phyloP scores from a whole-genome alignment of 371 early-diverging fungal genomes.

The Syncephalastrum sp. region DNA sequence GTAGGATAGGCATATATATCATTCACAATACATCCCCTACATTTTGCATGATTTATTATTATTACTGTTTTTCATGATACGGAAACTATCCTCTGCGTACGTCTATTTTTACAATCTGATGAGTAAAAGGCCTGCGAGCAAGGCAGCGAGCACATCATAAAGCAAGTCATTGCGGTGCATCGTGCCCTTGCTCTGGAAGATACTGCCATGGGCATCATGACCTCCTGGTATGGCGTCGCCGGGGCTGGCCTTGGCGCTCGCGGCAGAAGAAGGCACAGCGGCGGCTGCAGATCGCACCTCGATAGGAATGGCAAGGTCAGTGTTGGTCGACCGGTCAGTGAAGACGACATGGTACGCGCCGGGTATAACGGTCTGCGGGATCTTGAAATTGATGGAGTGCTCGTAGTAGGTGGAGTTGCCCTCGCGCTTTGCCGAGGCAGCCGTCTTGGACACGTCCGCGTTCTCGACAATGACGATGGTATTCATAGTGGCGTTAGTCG shows the following conservation, averaged over 20 bases:
- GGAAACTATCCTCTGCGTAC: too few relatives aligned
- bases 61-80: too few relatives aligned
- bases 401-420: conserved; percentile 41
- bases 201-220: too few relatives aligned
- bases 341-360: conserved; percentile 48
- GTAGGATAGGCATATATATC: too few relatives aligned
- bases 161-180: too few relatives aligned
- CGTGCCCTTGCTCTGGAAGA: too few relatives aligned
- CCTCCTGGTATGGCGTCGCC: not conserved
- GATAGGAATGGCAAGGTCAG: conserved; percentile 36
- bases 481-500: not conserved
- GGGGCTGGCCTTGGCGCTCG: not conserved
- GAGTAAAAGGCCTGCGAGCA: too few relatives aligned
- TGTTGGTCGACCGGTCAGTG: conserved; percentile 30
- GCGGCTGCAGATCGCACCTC: conserved; percentile 38
- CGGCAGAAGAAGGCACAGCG: conserved; percentile 17
- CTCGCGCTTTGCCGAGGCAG: conserved; percentile 23
- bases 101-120: too few relatives aligned
- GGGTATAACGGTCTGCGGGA: conserved; percentile 31
- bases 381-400: conserved; percentile 42
- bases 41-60: too few relatives aligned
- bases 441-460: conserved; percentile 35
- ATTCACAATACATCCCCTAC: too few relatives aligned
- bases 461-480: conserved; percentile 22
- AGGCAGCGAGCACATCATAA: too few relatives aligned